Conservation (phyloP, 2,329 filamentous ascomycete genomes). For the Claviceps sp. region DNA sequence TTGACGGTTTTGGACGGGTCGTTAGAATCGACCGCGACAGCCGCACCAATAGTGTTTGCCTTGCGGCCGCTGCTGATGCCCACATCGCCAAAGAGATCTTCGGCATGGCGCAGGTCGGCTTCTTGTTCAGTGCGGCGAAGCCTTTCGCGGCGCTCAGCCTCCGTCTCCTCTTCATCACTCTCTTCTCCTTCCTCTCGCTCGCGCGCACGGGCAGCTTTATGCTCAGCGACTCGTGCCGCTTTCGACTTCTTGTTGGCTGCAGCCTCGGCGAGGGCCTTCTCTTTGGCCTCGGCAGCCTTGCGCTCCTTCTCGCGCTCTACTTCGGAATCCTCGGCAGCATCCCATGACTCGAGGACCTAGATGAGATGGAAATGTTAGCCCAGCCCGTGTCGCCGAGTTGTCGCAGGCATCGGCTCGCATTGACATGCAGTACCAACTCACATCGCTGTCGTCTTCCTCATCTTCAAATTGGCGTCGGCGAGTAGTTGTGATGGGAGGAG, state of each 20-base stretch:
- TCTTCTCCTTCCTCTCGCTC: conserved; percentile 37
- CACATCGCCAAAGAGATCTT: conserved; percentile 76
- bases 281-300: conserved; percentile 74
- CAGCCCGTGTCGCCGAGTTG: not conserved
- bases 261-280: conserved; percentile 77
- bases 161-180: conserved; percentile 56
- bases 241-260: conserved; percentile 87
- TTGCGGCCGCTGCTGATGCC: conserved; percentile 55
- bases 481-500: conserved; percentile 24
- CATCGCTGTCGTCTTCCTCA: conserved; percentile 75
- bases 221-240: conserved; percentile 72
- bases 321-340: conserved; percentile 92
- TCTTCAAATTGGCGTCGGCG: conserved; percentile 65
- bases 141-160: conserved; percentile 59
- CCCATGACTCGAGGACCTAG: conserved; percentile 91
- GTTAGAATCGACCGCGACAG: conserved; percentile 54
- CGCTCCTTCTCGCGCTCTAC: conserved; percentile 90
- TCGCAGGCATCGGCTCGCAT: too few species aligned
- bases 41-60: conserved; percentile 47
- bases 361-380: conserved; percentile 1
- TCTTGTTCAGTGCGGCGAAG: conserved; percentile 73
- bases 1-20: conserved; percentile 74
- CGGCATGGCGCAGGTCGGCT: conserved; percentile 74
- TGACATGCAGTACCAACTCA: conserved; percentile 27
- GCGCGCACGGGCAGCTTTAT: conserved; percentile 47